These are phyloP conservation scores for Alternaria rosae DNA, from an alignment of 2,329 filamentous ascomycete species.

Conservation along the genomic window DNA sequence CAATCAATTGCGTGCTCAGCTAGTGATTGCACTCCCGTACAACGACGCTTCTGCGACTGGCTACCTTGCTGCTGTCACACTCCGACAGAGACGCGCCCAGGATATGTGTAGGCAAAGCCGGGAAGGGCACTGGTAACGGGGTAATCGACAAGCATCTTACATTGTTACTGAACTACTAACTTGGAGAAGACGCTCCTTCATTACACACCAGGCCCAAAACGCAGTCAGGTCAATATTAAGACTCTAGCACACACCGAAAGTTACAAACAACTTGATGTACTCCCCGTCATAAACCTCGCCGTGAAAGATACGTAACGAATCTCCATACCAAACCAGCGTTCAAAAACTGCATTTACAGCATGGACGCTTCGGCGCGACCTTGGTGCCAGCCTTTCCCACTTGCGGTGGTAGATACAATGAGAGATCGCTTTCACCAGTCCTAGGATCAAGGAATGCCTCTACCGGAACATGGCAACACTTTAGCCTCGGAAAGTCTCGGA, in stretches of 20 bases:
- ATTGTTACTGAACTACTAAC: background rate
- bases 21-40: background rate
- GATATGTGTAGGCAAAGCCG: background rate
- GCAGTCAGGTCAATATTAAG: background rate
- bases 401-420: background rate
- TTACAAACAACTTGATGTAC: background rate
- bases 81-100: background rate
- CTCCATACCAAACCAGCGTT: background rate
- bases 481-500: conserved; percentile 1
- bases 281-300: background rate
- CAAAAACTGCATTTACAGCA: background rate
- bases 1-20: too few relatives aligned
- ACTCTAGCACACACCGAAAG: background rate
- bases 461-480: background rate
- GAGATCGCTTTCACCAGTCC: background rate
- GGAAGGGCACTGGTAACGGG: background rate
- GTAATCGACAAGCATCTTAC: background rate
- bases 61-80: background rate
- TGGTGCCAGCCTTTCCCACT: background rate
- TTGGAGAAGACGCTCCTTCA: background rate
- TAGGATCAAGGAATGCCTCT: background rate
- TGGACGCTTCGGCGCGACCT: background rate
- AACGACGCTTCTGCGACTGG: background rate
- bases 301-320: background rate
- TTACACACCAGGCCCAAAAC: background rate